Evolutionary conservation across 495 filamentous ascomycete species (phyloP).

Genomic region (Penicillium crystallinum): DNA sequence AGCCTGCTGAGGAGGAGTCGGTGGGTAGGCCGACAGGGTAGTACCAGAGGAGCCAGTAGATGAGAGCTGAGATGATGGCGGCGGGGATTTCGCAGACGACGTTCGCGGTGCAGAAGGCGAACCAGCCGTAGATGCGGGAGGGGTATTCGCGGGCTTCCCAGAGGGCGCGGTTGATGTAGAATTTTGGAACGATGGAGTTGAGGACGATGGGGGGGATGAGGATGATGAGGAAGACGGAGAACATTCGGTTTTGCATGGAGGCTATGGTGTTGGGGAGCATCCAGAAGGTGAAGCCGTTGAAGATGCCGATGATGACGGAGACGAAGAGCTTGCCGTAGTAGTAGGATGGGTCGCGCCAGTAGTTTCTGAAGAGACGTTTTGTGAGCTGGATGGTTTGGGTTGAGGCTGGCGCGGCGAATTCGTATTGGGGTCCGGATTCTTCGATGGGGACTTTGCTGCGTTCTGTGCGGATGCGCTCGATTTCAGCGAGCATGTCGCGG

Average conservation of each 20-base stretch:
- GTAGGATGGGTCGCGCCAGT: slow-evolving; percentile 71
- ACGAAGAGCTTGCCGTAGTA: slow-evolving; percentile 71
- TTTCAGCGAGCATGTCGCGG: slow-evolving; percentile 50
- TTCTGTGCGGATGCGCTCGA: slow-evolving; percentile 52
- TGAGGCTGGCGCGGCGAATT: slow-evolving; percentile 60
- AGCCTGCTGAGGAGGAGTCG: slow-evolving; percentile 61
- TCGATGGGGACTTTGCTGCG: slow-evolving; percentile 45
- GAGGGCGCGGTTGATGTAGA: slow-evolving; percentile 69
- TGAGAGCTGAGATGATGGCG: slow-evolving; percentile 53
- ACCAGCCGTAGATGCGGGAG: slow-evolving; percentile 74
- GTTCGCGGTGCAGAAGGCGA: slow-evolving; percentile 74
- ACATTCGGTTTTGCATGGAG: slow-evolving; percentile 78
- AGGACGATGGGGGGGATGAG: slow-evolving; percentile 67
- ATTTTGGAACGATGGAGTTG: slow-evolving; percentile 79
- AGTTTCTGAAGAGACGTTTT: slow-evolving; percentile 60
- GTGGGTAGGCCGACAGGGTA: slow-evolving; percentile 66
- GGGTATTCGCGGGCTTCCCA: slow-evolving; percentile 76
- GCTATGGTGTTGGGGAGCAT: slow-evolving; percentile 59
- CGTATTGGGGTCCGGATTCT: slow-evolving; percentile 36
- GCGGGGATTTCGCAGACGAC: slow-evolving; percentile 73
- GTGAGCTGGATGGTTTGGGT: slow-evolving; percentile 58
- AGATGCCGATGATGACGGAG: slow-evolving; percentile 61
- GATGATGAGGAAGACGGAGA: slow-evolving; percentile 69
- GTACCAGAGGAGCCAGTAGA: slow-evolving; percentile 81
- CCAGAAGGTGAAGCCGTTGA: slow-evolving; percentile 87